Conservation (phyloP, 176 grass and related monocot species). For the Zea mays region Zm-B73-REFERENCE-NAM-5.0 NC_050098.1:12483501-12484000, state of each 20-base stretch:
- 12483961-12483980: not conserved
- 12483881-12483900: too few species aligned
- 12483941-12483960: not conserved
- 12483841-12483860: too few species aligned
- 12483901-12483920: not conserved
- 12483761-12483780: not conserved
- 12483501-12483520: not conserved
- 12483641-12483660: constrained; percentile 98
- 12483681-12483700: constrained; percentile 98
- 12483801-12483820: not conserved
- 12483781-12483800: not conserved
- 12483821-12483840: too few species aligned
- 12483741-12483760: not conserved
- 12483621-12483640: constrained; percentile 92
- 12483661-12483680: constrained; percentile 97
- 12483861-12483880: too few species aligned
- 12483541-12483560: constrained; percentile 85
- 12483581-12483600: constrained; percentile 95
- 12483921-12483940: not conserved
- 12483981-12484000: constrained; percentile 19
- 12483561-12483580: constrained; percentile 89
- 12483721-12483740: not conserved
- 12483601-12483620: constrained; percentile 60
- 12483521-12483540: constrained; percentile 69
- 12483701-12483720: constrained; percentile 47